Evolutionary conservation across 148 eudicot genomes (phyloP).

Genomic region (Rhododendron mucronatum): DNA sequence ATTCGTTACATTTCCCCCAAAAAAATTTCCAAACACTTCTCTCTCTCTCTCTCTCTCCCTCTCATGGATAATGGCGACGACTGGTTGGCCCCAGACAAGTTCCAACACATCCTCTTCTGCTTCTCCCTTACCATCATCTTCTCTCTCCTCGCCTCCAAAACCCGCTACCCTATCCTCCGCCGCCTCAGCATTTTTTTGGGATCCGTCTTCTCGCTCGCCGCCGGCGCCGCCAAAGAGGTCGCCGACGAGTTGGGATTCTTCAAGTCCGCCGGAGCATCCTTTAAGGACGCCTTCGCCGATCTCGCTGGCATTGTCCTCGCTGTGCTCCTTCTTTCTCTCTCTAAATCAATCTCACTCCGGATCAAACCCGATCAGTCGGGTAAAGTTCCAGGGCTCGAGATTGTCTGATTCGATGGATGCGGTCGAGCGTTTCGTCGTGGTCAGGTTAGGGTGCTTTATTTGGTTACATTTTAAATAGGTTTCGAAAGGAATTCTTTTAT

Average conservation of each 20-base stretch:
- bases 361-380: slow-evolving; percentile 14
- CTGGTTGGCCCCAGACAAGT: slow-evolving; percentile 67
- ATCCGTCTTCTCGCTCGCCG: slow-evolving; percentile 46
- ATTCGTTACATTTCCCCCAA: no score
- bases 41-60: background rate
- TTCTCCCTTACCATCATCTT: slow-evolving; percentile 48
- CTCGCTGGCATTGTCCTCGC: slow-evolving; percentile 48
- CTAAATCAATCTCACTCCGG: slow-evolving; percentile 8
- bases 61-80: slow-evolving; percentile 37
- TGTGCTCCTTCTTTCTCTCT: slow-evolving; percentile 16
- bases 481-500: no score
- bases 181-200: slow-evolving; percentile 44
- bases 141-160: slow-evolving; percentile 37
- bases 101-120: slow-evolving; percentile 61
- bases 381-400: slow-evolving; percentile 15
- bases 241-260: slow-evolving; percentile 75
- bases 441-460: background rate
- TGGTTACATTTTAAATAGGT: background rate
- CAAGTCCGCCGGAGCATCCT: slow-evolving; percentile 70
- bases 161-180: slow-evolving; percentile 42
- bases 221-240: slow-evolving; percentile 75
- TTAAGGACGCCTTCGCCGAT: slow-evolving; percentile 58
- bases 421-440: background rate
- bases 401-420: slow-evolving; percentile 26
- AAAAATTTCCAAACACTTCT: background rate